Percentiles rank a stretch among this genome's conserved stretches.
Conservation (phyloP, 2,329 filamentous ascomycete genomes). For the Colletotrichum eremochloae region DNA sequence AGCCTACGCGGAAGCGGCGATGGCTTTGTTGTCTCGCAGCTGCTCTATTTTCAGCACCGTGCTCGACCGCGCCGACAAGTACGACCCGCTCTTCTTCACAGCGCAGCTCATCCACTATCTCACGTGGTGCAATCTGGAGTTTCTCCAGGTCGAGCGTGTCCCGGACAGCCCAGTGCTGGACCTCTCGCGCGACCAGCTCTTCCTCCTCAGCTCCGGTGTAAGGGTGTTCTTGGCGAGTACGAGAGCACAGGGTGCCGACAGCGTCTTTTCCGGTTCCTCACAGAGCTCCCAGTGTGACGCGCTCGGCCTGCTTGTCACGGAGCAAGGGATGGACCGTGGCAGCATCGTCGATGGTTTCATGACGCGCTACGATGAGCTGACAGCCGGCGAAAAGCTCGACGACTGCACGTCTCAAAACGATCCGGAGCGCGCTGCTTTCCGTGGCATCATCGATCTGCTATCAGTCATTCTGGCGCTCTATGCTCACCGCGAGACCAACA, state of each 20-base stretch:
- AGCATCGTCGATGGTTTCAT: conserved; percentile 43
- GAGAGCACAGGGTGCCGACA: conserved; percentile 30
- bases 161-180: conserved; percentile 36
- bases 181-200: conserved; percentile 47
- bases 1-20: conserved; percentile 44
- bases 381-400: neutral
- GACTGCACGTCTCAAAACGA: neutral
- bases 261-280: conserved; percentile 42
- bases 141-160: conserved; percentile 42
- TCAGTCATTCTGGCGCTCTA: conserved; percentile 42
- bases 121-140: conserved; percentile 48
- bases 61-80: conserved; percentile 36
- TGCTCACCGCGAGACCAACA: conserved; percentile 5
- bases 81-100: conserved; percentile 44
- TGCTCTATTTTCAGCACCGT: conserved; percentile 45
- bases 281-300: conserved; percentile 44
- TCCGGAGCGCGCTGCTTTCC: conserved; percentile 44
- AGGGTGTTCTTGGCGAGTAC: conserved; percentile 31
- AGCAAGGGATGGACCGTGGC: conserved; percentile 41
- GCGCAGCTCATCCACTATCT: conserved; percentile 50
- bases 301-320: conserved; percentile 41
- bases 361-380: conserved; percentile 44
- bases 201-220: conserved; percentile 48
- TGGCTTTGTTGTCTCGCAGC: conserved; percentile 44
- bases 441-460: conserved; percentile 41